Percentiles rank a stretch among this genome's conserved stretches.
phyloP scores from a whole-genome alignment of 208 protist genomes.

The Porcisia hertigi region DNA sequence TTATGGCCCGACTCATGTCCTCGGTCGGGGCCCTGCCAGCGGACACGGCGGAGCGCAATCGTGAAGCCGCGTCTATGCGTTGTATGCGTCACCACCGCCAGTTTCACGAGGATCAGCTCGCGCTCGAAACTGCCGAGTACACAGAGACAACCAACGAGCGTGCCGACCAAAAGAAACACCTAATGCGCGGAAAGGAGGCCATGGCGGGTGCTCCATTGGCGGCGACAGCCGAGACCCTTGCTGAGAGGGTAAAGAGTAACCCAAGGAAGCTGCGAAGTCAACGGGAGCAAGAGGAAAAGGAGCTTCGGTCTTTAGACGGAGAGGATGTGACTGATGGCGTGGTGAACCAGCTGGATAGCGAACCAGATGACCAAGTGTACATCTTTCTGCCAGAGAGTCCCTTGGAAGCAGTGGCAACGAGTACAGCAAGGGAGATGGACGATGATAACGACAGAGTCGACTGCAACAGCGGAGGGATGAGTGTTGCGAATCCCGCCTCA shows the following conservation, averaged over 20 bases:
- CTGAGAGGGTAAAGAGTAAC: background rate
- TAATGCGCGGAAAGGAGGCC: background rate
- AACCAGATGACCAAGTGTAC: background rate
- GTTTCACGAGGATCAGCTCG: slow-evolving; percentile 22
- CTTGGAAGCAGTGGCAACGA: background rate
- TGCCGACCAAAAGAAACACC: slow-evolving; percentile 4
- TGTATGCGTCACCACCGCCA: slow-evolving; percentile 24
- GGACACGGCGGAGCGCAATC: slow-evolving; percentile 2
- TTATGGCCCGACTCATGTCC: slow-evolving; percentile 21
- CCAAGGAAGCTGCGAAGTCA: background rate
- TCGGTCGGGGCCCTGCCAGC: slow-evolving; percentile 8
- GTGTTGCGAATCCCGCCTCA: background rate
- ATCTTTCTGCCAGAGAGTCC: background rate
- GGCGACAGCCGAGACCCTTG: background rate
- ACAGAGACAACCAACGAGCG: slow-evolving; percentile 1
- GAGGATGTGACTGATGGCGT: background rate
- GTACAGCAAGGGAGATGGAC: background rate
- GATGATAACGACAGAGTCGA: slow-evolving; percentile 6
- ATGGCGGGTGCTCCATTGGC: background rate
- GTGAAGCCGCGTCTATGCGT: slow-evolving; percentile 10
- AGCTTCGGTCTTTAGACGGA: slow-evolving; percentile 20
- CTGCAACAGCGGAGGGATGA: background rate
- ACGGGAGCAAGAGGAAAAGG: slow-evolving; percentile 10
- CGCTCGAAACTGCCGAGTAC: slow-evolving; percentile 14
- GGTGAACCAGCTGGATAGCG: background rate